Evolutionary conservation across 352 stramenopile genomes (phyloP).

Genomic region (Globisporangium lucens): DNA sequence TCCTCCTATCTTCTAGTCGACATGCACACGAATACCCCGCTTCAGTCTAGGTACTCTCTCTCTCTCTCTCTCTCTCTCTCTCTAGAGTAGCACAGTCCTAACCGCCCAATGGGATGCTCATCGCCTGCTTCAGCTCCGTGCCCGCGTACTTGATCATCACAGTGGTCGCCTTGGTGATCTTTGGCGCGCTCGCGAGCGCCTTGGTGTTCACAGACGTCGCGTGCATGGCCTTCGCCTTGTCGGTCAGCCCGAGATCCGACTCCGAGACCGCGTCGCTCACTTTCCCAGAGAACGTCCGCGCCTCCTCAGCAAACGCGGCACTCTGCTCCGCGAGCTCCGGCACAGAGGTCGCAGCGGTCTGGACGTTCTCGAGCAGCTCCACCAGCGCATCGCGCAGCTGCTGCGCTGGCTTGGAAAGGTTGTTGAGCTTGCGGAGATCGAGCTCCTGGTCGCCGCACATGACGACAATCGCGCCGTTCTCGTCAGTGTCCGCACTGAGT

Average conservation of each 20-base stretch:
- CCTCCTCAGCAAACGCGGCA: slow-evolving; percentile 33
- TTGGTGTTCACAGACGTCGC: slow-evolving; percentile 42
- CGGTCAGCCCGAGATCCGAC: slow-evolving; percentile 31
- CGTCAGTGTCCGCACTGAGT: slow-evolving; percentile 33
- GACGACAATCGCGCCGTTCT: slow-evolving; percentile 40
- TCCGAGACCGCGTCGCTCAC: slow-evolving; percentile 38
- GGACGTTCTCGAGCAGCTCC: slow-evolving; percentile 49
- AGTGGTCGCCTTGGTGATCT: slow-evolving; percentile 42
- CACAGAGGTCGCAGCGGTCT: slow-evolving; percentile 42
- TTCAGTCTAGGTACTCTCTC: neutral
- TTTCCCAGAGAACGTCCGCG: slow-evolving; percentile 40
- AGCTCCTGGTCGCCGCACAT: slow-evolving; percentile 44
- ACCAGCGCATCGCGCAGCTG: slow-evolving; percentile 49
- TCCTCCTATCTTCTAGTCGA: neutral
- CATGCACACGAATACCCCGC: neutral
- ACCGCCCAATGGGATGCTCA: slow-evolving; percentile 35
- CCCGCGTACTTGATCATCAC: slow-evolving; percentile 55
- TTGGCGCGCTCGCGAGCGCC: slow-evolving; percentile 40
- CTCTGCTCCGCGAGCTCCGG: slow-evolving; percentile 43
- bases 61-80: too few relatives aligned
- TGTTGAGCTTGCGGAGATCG: slow-evolving; percentile 43
- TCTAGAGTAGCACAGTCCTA: slow-evolving; percentile 4
- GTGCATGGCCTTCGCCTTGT: slow-evolving; percentile 26
- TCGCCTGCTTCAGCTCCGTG: slow-evolving; percentile 36
- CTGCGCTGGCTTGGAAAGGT: slow-evolving; percentile 33